Evolutionary conservation across 2,329 filamentous ascomycete species (phyloP), one percentile per base, ranked within the genome.

Genomic region (Tolypocladium tropicale): DNA sequence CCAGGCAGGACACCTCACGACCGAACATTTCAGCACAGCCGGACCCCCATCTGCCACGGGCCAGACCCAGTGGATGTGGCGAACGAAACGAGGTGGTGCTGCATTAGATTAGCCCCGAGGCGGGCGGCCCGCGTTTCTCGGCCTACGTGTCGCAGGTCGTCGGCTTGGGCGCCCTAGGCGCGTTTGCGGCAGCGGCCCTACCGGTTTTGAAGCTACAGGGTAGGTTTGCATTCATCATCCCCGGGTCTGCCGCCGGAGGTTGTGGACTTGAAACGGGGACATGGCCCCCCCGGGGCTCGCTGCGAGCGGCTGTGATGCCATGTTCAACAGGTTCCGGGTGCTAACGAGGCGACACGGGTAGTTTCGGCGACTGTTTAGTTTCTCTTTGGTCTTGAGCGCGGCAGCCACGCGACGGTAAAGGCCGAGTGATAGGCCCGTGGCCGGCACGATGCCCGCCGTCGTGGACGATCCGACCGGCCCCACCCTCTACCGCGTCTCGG

Each of bases 381-480:
- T 30, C 21, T 21, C 23, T 43, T 14, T 23, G 32, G 48, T 51
- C 49, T 41, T 14, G n/a, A 16, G 37, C 23, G 33, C 30, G 11
- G 9, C 6, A 21, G 23, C 21, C 9, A 18, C 10, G 7, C 16
- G 21, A 48, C n/a, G n/a, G n/a, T 14, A n/a, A 3, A 28, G 36
- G 53, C 30, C 30, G 16, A 32, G 34, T 3, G 34, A 43, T 6
- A 52, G 49, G 30, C 46, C 56, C n/a, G n/a, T n/a, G 57, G 51
- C 58, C 55, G 55, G 67, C 51, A 73, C 71, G 62, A 90, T 91
- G 88, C 86, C 88, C 64, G 87, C 89, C 60, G 86, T 90, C 72
- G 79, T 90, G 66, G 88, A 92, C 68, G 88, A 91, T 68, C 88
- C 89, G 58, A 80, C 81, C 48, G 80, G 84, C 66, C 81, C 86